Conservation (phyloP, 805 yeast species). For the Metschnikowia noctiluminum region DNA sequence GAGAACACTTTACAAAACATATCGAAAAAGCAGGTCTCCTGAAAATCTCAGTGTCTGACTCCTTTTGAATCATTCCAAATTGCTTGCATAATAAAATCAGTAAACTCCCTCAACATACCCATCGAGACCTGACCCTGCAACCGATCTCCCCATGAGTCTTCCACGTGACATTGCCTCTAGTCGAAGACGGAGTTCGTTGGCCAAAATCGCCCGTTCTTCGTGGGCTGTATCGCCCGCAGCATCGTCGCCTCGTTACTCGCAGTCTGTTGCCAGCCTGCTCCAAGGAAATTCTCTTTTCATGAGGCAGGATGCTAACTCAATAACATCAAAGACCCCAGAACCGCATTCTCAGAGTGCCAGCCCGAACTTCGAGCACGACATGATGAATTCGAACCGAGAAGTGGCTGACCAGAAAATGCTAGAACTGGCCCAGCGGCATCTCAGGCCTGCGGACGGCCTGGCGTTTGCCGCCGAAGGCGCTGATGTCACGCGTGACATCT, state of each 20-base stretch:
- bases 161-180: conserved; percentile 15
- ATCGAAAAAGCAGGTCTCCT: too few species aligned
- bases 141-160: conserved; percentile 13
- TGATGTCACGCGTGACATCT: conserved; percentile 18
- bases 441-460: conserved; percentile 10
- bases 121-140: too few species aligned
- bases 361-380: conserved; percentile 5
- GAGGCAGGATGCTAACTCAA: conserved; percentile 9
- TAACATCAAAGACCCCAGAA: conserved; percentile 4
- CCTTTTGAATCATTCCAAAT: too few species aligned
- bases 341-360: conserved; percentile 9
- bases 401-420: conserved; percentile 5
- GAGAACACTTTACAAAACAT: too few species aligned
- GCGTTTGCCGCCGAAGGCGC: conserved; percentile 18
- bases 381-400: not conserved
- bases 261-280: conserved; percentile 11
- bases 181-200: conserved; percentile 15
- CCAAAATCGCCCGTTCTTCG: conserved; percentile 14
- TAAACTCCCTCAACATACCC: too few species aligned
- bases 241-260: conserved; percentile 12
- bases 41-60: too few species aligned
- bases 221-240: conserved; percentile 9
- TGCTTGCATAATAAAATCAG: too few species aligned
- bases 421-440: conserved; percentile 16
- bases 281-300: conserved; percentile 12